Conservation (phyloP, 352 stramenopile species). For the Phytophthora capsici region DNA sequence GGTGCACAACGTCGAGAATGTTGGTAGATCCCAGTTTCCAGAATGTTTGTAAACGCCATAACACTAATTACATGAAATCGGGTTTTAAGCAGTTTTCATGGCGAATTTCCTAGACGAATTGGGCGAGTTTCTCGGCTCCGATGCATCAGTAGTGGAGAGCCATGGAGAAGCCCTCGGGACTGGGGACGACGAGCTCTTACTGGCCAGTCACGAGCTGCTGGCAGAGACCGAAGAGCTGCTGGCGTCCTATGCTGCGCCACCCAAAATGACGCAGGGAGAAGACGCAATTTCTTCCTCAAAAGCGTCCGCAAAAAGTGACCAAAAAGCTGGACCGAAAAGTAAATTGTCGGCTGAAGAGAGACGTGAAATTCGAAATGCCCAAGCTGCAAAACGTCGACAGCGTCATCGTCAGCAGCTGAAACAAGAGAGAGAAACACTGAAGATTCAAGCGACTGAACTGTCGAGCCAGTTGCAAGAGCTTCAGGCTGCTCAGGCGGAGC, state of each 20-base stretch:
- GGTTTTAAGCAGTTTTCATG: neutral
- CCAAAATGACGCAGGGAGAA: neutral
- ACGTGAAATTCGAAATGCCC: slow-evolving; percentile 22
- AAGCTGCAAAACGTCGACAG: slow-evolving; percentile 12
- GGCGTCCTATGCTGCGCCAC: neutral
- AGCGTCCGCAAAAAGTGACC: neutral
- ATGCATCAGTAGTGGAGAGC: neutral
- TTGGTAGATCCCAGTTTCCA: too few relatives aligned
- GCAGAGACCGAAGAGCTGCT: slow-evolving; percentile 13
- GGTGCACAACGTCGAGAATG: too few relatives aligned
- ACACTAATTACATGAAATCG: too few relatives aligned
- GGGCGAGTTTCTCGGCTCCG: neutral
- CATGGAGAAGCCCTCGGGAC: neutral
- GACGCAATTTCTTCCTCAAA: neutral
- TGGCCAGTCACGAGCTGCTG: slow-evolving; percentile 8
- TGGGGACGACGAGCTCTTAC: neutral
- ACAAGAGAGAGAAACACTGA: slow-evolving; percentile 17
- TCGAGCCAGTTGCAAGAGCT: neutral
- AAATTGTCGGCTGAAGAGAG: slow-evolving; percentile 1
- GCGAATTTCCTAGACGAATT: neutral
- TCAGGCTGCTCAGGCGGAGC: neutral
- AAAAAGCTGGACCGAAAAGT: neutral
- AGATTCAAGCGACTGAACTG: slow-evolving; percentile 5
- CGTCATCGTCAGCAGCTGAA: slow-evolving; percentile 25
- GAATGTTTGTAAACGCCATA: too few relatives aligned